phyloP scores from a whole-genome alignment of 2,329 filamentous ascomycete genomes.

The Apiospora pterosperma region DNA sequence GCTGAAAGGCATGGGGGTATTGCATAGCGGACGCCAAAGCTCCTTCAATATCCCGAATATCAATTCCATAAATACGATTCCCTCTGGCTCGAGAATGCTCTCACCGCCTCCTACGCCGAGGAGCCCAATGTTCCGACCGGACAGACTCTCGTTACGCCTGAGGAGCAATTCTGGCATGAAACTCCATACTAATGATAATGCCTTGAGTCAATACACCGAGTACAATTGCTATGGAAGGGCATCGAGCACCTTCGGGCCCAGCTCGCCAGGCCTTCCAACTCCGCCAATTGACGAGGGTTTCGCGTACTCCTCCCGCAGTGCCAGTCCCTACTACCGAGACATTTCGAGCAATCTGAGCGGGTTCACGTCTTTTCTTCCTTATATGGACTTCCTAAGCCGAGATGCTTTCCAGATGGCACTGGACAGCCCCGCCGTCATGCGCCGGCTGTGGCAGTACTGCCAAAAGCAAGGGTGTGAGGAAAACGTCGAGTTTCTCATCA shows the following conservation, averaged over 20 bases:
- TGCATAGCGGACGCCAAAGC: not conserved
- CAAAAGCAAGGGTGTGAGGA: conserved; percentile 41
- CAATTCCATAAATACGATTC: not conserved
- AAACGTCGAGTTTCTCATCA: conserved; percentile 49
- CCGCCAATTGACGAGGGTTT: conserved; percentile 12
- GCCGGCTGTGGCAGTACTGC: conserved; percentile 48
- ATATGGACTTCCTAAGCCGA: conserved; percentile 45
- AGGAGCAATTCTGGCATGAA: conserved; percentile 45
- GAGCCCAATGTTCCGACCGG: conserved; percentile 13
- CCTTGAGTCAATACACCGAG: conserved; percentile 43
- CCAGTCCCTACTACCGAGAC: conserved; percentile 6
- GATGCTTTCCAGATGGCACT: conserved; percentile 50
- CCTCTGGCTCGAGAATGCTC: conserved; percentile 11
- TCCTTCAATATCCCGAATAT: not conserved
- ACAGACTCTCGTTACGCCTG: conserved; percentile 26
- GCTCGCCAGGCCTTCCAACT: conserved; percentile 21
- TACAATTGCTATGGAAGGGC: conserved; percentile 36
- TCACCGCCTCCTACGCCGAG: conserved; percentile 6
- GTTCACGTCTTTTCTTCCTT: conserved; percentile 16
- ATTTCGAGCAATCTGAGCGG: not conserved
- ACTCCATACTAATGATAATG: conserved; percentile 40
- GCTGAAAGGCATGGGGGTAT: not conserved
- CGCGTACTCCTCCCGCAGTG: conserved; percentile 5
- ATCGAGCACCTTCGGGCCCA: not conserved
- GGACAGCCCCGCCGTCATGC: conserved; percentile 42